A percentile compares a stretch with the other conserved stretches of the same genome.
Evolutionary conservation across 805 yeast genomes (phyloP).

Genomic region (Ogataea methylovora): DNA sequence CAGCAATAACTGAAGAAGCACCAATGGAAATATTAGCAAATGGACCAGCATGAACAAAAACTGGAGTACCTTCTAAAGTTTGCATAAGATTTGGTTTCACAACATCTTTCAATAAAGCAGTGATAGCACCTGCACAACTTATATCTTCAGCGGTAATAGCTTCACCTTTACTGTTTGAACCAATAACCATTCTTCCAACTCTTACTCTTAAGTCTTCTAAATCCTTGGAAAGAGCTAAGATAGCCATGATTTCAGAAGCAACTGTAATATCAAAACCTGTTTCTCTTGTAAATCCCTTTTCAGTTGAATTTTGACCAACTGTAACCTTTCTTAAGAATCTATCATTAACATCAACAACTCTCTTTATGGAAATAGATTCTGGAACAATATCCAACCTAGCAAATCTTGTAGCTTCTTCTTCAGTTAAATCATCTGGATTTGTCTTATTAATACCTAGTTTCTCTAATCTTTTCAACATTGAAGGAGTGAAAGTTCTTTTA

Average conservation of each 20-base stretch:
- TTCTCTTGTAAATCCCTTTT: conserved; percentile 61
- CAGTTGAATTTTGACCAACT: conserved; percentile 76
- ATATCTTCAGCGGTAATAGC: conserved; percentile 80
- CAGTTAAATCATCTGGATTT: conserved; percentile 64
- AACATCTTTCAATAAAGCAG: conserved; percentile 76
- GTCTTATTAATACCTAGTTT: conserved; percentile 66
- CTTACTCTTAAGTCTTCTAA: conserved; percentile 66
- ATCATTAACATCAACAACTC: conserved; percentile 82
- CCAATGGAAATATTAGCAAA: conserved; percentile 85
- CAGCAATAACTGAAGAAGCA: conserved; percentile 78
- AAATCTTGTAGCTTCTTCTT: conserved; percentile 57
- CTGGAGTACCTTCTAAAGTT: conserved; percentile 84
- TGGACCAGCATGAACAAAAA: conserved; percentile 83
- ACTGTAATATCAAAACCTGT: conserved; percentile 83
- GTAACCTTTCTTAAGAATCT: conserved; percentile 74
- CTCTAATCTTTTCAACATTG: conserved; percentile 59
- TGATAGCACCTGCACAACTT: conserved; percentile 81
- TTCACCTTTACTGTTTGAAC: conserved; percentile 56
- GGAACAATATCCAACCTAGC: conserved; percentile 74
- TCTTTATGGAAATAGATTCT: conserved; percentile 70
- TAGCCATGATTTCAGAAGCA: conserved; percentile 84
- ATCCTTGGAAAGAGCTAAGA: conserved; percentile 65
- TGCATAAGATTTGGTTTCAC: conserved; percentile 84
- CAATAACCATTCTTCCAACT: conserved; percentile 71
- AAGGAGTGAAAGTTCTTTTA: conserved; percentile 53